phyloP scores from a whole-genome alignment of 108 stramenopile genomes.

The Nitzschia inconspicua region DNA sequence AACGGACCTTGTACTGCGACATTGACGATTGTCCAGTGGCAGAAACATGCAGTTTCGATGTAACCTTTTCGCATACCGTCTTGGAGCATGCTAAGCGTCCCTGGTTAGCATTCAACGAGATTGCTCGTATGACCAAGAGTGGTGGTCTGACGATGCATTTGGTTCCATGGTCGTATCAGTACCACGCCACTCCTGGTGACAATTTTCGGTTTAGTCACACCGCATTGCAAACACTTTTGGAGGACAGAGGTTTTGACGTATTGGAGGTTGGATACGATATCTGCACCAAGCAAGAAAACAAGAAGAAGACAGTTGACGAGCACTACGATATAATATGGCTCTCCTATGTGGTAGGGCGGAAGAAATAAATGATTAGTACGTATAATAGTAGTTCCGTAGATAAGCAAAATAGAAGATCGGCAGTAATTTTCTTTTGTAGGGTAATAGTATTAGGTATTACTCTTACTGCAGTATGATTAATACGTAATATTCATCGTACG shows the following conservation, averaged over 20 bases:
- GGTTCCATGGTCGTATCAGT: conserved; percentile 47
- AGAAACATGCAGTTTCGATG: conserved; percentile 41
- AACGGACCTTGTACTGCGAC: conserved; percentile 38
- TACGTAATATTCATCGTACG: too few relatives aligned
- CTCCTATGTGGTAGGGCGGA: conserved; percentile 43
- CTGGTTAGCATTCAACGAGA: conserved; percentile 41
- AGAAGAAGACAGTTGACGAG: conserved; percentile 32
- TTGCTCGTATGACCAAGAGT: conserved; percentile 44
- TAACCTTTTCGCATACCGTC: conserved; percentile 49
- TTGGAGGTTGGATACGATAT: conserved; percentile 53
- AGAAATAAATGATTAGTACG: conserved; percentile 8
- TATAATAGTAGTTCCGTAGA: too few relatives aligned
- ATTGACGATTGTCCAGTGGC: conserved; percentile 45
- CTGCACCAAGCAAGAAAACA: conserved; percentile 35
- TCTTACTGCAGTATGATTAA: too few relatives aligned
- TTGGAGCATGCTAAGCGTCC: conserved; percentile 43
- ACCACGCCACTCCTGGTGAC: conserved; percentile 53
- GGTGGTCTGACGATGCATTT: conserved; percentile 49
- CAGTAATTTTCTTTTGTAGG: too few relatives aligned
- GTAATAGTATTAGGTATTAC: too few relatives aligned
- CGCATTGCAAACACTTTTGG: conserved; percentile 24
- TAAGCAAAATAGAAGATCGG: too few relatives aligned
- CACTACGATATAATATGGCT: conserved; percentile 52
- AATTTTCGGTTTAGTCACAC: conserved; percentile 49
- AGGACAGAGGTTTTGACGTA: conserved; percentile 45